These are phyloP conservation scores for Mycena olivaceomarginata DNA, from an alignment of 768 basidiomycete genomes.

Conservation along the genomic window DNA sequence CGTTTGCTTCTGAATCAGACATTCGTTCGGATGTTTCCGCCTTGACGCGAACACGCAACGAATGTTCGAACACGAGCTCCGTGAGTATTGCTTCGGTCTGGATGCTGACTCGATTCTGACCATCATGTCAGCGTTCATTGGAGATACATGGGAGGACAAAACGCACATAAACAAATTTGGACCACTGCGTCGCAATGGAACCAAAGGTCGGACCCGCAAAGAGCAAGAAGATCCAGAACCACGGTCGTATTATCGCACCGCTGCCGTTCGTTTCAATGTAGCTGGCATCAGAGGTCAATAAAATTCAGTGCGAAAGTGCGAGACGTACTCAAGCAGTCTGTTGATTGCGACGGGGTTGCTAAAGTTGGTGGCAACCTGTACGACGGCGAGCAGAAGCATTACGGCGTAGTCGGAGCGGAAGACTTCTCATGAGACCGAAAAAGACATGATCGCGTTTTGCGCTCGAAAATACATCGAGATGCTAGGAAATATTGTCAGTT, in stretches of 20 bases:
- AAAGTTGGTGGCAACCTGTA: slow-evolving; percentile 54
- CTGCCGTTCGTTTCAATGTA: slow-evolving; percentile 76
- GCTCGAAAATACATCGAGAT: slow-evolving; percentile 60
- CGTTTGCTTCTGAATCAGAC: slow-evolving; percentile 25
- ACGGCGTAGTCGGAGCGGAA: slow-evolving; percentile 59
- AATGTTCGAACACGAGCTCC: slow-evolving; percentile 64
- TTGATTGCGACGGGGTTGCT: slow-evolving; percentile 66
- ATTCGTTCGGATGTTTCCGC: slow-evolving; percentile 55
- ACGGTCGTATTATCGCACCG: slow-evolving; percentile 72
- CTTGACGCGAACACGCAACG: slow-evolving; percentile 78
- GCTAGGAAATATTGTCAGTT: background rate
- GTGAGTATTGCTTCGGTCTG: slow-evolving; percentile 68
- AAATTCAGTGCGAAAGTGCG: background rate
- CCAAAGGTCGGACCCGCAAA: slow-evolving; percentile 67
- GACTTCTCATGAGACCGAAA: slow-evolving; percentile 64
- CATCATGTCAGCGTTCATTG: background rate
- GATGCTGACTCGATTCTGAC: slow-evolving; percentile 67
- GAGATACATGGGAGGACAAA: too few relatives aligned
- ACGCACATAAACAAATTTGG: slow-evolving; percentile 60
- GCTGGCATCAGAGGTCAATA: slow-evolving; percentile 53
- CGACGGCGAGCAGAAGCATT: slow-evolving; percentile 51
- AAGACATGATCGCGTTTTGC: slow-evolving; percentile 66
- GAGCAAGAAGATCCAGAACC: slow-evolving; percentile 79
- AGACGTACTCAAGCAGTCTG: slow-evolving; percentile 59
- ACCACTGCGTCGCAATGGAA: slow-evolving; percentile 73